Percentiles rank a stretch among this genome's conserved stretches.
Conservation (phyloP, 2,329 filamentous ascomycete species). For the Fusarium nanum region DNA sequence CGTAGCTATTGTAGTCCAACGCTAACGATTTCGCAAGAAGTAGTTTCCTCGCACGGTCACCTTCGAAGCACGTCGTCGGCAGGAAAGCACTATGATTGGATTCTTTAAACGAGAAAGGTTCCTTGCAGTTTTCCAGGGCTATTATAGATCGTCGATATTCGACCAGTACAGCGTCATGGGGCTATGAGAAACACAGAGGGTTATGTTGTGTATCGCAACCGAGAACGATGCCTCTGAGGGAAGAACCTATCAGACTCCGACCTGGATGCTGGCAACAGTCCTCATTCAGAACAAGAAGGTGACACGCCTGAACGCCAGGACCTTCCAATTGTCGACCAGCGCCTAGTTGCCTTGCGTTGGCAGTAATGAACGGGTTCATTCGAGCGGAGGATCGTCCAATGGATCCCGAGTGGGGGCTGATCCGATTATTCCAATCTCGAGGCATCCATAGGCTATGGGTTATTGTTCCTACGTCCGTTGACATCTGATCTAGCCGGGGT, state of each 20-base stretch:
- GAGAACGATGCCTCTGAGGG: not conserved
- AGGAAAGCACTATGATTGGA: not conserved
- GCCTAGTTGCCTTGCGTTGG: conserved; percentile 30
- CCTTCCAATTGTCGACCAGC: conserved; percentile 27
- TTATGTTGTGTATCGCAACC: not conserved
- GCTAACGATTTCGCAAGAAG: not conserved
- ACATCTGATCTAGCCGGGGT: not conserved
- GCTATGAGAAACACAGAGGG: not conserved
- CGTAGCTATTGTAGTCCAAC: not conserved
- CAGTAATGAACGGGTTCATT: conserved; percentile 16
- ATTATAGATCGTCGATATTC: not conserved
- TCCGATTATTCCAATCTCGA: conserved; percentile 25
- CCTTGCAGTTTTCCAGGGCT: not conserved
- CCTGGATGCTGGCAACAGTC: not conserved
- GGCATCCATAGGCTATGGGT: not conserved
- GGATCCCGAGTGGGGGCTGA: conserved; percentile 34
- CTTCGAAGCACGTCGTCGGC: not conserved
- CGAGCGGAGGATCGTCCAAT: conserved; percentile 36
- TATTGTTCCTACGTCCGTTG: not conserved
- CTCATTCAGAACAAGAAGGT: conserved; percentile 6
- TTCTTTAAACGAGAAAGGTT: not conserved
- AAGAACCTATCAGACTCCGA: not conserved
- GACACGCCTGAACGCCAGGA: conserved; percentile 31
- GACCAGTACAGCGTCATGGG: not conserved
- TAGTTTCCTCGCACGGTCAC: not conserved